Conservation (phyloP, 2,329 filamentous ascomycete species). For the Alternaria arbusti region DNA sequence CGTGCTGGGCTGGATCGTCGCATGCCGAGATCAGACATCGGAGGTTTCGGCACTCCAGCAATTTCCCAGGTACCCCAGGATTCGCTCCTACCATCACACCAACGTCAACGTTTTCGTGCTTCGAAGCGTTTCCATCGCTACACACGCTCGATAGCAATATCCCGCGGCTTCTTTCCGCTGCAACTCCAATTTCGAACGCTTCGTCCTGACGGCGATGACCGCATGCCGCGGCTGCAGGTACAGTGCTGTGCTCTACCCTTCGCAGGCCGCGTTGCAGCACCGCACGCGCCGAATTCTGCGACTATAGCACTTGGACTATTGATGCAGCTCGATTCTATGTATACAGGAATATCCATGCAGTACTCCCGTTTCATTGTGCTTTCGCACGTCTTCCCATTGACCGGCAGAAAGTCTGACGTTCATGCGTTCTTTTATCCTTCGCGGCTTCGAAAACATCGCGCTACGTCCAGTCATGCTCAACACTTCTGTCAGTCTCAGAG, state of each 20-base stretch:
- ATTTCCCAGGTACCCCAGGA: slow-evolving; percentile 7
- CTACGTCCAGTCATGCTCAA: slow-evolving; percentile 18
- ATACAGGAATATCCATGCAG: slow-evolving; percentile 20
- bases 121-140: not conserved
- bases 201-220: not conserved
- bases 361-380: slow-evolving; percentile 30
- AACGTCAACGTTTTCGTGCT: not conserved
- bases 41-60: slow-evolving; percentile 15
- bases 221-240: not conserved
- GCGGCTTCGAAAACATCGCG: slow-evolving; percentile 24
- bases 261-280: not conserved
- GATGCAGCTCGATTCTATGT: slow-evolving; percentile 13
- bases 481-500: slow-evolving; percentile 31
- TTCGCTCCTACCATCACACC: not conserved
- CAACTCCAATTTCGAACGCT: not conserved
- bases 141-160: not conserved
- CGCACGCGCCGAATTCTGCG: slow-evolving; percentile 1
- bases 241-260: not conserved
- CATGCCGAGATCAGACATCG: slow-evolving; percentile 27
- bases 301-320: slow-evolving; percentile 11
- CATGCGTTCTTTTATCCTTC: slow-evolving; percentile 36
- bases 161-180: not conserved
- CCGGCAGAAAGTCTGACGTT: slow-evolving; percentile 23
- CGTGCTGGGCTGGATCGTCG: slow-evolving; percentile 21
- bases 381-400: slow-evolving; percentile 13